Conservation (phyloP, 2,329 filamentous ascomycete genomes). For the Fusarium robinianum region DNA sequence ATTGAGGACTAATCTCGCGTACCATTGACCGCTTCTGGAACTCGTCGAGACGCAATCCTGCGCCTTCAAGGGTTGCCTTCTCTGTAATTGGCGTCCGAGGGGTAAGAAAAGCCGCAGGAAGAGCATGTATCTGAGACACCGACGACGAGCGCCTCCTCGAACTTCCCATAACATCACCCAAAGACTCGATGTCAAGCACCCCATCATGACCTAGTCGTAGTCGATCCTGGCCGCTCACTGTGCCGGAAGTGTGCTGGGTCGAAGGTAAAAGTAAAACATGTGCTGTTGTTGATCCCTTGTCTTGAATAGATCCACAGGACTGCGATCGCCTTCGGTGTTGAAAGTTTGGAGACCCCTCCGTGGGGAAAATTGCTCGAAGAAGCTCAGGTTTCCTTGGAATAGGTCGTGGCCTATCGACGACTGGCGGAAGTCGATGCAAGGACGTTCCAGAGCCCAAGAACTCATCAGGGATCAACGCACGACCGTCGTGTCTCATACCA, state of each 20-base stretch:
- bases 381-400: conserved; percentile 55
- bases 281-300: conserved; percentile 52
- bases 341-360: conserved; percentile 44
- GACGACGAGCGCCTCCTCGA: conserved; percentile 36
- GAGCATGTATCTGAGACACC: conserved; percentile 31
- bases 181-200: too few relatives aligned
- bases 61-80: too few relatives aligned
- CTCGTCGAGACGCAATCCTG: too few relatives aligned
- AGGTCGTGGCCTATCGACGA: conserved; percentile 60
- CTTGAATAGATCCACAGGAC: conserved; percentile 53
- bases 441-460: conserved; percentile 9
- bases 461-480: too few relatives aligned
- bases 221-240: conserved; percentile 37
- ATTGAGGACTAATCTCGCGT: too few relatives aligned
- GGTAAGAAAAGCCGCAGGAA: conserved; percentile 17
- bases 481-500: too few relatives aligned
- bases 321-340: conserved; percentile 53
- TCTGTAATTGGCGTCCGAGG: too few relatives aligned
- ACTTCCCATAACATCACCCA: too few relatives aligned
- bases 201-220: conserved; percentile 11
- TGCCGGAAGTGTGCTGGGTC: conserved; percentile 54
- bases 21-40: too few relatives aligned
- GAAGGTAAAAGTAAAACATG: conserved; percentile 57
- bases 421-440: conserved; percentile 21
- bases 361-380: conserved; percentile 54